These are phyloP conservation scores for Acanthamoeba divionensis DNA, from an alignment of 208 protist genomes.

Conservation along the genomic window DNA sequence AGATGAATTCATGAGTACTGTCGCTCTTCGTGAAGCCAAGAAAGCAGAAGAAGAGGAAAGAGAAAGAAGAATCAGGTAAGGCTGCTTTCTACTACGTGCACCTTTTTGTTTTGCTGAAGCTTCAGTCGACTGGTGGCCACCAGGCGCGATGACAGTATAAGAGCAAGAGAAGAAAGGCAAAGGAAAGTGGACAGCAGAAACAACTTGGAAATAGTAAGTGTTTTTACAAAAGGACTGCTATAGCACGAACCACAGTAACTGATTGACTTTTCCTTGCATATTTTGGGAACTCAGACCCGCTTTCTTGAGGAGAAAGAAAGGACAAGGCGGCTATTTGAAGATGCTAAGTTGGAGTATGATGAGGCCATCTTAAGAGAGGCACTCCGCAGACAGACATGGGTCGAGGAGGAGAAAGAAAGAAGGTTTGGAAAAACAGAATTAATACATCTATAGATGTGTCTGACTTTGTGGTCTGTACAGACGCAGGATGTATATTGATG, in stretches of 20 bases:
- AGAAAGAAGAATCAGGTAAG: background rate
- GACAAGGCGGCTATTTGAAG: background rate
- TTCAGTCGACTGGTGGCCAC: too few relatives aligned
- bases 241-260: background rate
- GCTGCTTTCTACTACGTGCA: too few relatives aligned
- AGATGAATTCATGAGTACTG: background rate
- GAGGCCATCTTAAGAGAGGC: slow-evolving; percentile 20
- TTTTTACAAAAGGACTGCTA: background rate
- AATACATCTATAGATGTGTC: too few relatives aligned
- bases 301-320: slow-evolving; percentile 8
- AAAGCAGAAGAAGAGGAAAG: background rate
- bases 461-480: too few relatives aligned
- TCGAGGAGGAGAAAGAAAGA: slow-evolving; percentile 44
- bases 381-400: slow-evolving; percentile 19
- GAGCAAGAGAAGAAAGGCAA: background rate
- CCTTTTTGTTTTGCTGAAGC: too few relatives aligned
- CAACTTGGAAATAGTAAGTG: slow-evolving; percentile 31
- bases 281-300: background rate
- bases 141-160: background rate
- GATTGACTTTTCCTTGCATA: background rate
- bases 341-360: slow-evolving; percentile 25
- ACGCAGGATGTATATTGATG: background rate
- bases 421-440: too few relatives aligned
- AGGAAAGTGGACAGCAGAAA: background rate
- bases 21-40: background rate